Evolutionary conservation across 176 grass and related monocot genomes (phyloP).

Genomic region (Carex myosuroides): DNA sequence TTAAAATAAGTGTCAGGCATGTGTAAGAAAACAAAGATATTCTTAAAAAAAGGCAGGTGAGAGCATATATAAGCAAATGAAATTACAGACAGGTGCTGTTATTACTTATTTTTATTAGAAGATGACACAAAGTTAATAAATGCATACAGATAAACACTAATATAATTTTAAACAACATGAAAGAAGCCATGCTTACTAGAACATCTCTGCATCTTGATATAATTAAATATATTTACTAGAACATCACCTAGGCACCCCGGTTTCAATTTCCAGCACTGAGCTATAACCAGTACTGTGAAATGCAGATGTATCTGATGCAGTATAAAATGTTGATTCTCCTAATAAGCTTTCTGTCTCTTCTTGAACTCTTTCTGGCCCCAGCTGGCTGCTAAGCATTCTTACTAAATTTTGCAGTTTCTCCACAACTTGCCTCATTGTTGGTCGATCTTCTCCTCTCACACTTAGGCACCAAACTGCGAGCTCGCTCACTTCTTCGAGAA

Average conservation of each 20-base stretch:
- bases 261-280: slow-evolving; percentile 16
- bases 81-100: too few relatives aligned
- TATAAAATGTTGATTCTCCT: neutral
- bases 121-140: too few relatives aligned
- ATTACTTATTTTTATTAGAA: too few relatives aligned
- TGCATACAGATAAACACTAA: too few relatives aligned
- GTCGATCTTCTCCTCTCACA: slow-evolving; percentile 19
- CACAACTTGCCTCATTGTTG: slow-evolving; percentile 13
- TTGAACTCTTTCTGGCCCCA: neutral
- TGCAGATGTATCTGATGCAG: neutral
- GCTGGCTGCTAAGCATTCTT: neutral
- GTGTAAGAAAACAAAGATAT: too few relatives aligned
- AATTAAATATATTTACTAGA: neutral
- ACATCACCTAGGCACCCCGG: neutral
- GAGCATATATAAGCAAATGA: too few relatives aligned
- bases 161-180: too few relatives aligned
- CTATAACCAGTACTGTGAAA: neutral
- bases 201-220: neutral
- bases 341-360: neutral
- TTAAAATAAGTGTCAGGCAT: too few relatives aligned
- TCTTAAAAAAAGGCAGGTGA: too few relatives aligned
- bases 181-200: neutral
- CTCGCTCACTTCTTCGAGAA: neutral
- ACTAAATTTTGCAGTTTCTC: neutral
- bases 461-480: slow-evolving; percentile 8